These are phyloP conservation scores for Clarireedia monteithiana DNA, from an alignment of 2,329 filamentous ascomycete species.

Conservation along the genomic window DNA sequence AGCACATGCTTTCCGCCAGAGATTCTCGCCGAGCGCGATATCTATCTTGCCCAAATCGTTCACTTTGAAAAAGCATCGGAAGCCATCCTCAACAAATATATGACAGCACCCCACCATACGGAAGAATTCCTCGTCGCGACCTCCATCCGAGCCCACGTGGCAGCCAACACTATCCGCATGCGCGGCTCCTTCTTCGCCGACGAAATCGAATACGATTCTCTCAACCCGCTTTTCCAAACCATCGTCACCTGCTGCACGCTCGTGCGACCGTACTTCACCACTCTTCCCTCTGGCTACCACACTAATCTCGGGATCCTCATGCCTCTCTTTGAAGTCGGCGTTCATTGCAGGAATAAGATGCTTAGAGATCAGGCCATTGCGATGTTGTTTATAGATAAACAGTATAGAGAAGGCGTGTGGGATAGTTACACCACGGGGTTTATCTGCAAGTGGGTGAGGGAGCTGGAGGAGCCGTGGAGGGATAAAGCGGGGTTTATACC, in stretches of 20 bases:
- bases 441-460: slow-evolving; percentile 5
- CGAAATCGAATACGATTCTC: slow-evolving; percentile 11
- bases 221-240: slow-evolving; percentile 5
- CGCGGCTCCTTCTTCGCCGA: neutral
- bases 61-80: slow-evolving; percentile 7
- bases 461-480: slow-evolving; percentile 12
- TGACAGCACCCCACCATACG: neutral
- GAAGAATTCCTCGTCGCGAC: slow-evolving; percentile 6
- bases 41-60: slow-evolving; percentile 2
- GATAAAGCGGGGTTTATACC: slow-evolving; percentile 1
- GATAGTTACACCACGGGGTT: slow-evolving; percentile 5
- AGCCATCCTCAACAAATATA: neutral
- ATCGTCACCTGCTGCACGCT: slow-evolving; percentile 4
- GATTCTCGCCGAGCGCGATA: slow-evolving; percentile 6
- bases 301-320: slow-evolving; percentile 14
- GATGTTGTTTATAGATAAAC: slow-evolving; percentile 2
- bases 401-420: slow-evolving; percentile 14
- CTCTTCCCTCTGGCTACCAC: neutral
- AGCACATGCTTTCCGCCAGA: neutral
- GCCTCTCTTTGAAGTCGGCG: slow-evolving; percentile 9
- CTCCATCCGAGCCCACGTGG: slow-evolving; percentile 8
- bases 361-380: slow-evolving; percentile 9
- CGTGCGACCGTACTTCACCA: slow-evolving; percentile 2
- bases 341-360: slow-evolving; percentile 8
- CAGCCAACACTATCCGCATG: slow-evolving; percentile 5